Base-by-base conservation (phyloP, 1,284 basidiomycete genomes). In the Puccinia novopanici region DNA sequence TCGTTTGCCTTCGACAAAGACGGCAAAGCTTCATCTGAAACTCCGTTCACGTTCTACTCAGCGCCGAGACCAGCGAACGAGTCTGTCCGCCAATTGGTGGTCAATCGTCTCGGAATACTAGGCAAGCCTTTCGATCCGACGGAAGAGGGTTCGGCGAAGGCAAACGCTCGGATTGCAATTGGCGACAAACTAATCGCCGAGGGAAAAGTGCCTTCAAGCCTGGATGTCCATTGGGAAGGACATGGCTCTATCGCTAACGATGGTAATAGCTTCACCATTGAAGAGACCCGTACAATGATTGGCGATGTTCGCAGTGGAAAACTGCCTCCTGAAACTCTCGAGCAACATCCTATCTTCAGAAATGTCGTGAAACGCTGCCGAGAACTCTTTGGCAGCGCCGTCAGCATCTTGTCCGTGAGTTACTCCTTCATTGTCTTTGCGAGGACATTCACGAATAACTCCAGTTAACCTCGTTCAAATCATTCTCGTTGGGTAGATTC, bases 351-450 rank as follows among this genome's bases (percentile, higher is more conserved):
- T 17, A 40, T 81, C 48, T 84, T 85, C 81, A 75, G 82, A 19
- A 80, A 81, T 24, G 83, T 85, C 72, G 83, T 85, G 50, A 76
- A 73, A 2, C 77, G 82, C 40, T 82, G 82, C 30, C 82, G 83
- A n/a, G 82, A 83, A 40, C 59, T 83, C 6, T 84, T 85, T 74
- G 81, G 81, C 17, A 77, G 82, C 4, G 59, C 79, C 3, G 75
- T 84, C n/a, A 80, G 82, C 5, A 82, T 84, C 59, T 37, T 85
- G 54, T 84, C 84, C 8, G 81, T 85, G 24, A 65, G 78, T 68
- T 45, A 2, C 10, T 55, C 4, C 12, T 19, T n/a, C 15, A 45
- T 52, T 55, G 10, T 42, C 42, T 67, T 0, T 57, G 4, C 50
- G n/a, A 12, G 30, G 3, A 42, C 24, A 45, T 45, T 22, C 52